Evolutionary conservation across 495 filamentous ascomycete genomes (phyloP).

Genomic region (Xylaria nigripes): DNA sequence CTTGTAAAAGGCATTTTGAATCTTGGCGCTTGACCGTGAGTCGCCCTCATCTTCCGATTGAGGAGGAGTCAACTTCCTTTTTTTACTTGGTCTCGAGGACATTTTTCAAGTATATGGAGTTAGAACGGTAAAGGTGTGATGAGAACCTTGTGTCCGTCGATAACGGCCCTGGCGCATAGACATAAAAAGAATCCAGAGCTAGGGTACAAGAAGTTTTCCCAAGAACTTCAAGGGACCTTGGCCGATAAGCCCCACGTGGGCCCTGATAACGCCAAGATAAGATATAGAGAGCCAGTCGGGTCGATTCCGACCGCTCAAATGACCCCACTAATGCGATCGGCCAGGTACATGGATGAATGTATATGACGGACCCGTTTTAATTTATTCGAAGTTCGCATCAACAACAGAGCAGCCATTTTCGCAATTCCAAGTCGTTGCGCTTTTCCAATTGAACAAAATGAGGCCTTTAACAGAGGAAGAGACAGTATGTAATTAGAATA

Average conservation of each 20-base stretch:
- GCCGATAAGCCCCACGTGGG: not conserved
- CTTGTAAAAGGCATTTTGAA: conserved; percentile 39
- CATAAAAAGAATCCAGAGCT: not conserved
- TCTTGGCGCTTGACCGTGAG: conserved; percentile 21
- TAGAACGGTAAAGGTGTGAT: not conserved
- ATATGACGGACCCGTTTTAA: not conserved
- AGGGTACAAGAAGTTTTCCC: conserved; percentile 8
- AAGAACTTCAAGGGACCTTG: not conserved
- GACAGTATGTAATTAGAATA: conserved; percentile 26
- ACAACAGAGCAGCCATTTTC: not conserved
- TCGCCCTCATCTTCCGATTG: conserved; percentile 24
- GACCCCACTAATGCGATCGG: conserved; percentile 11
- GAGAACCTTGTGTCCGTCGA: not conserved
- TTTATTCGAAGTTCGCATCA: not conserved
- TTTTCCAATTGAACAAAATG: conserved; percentile 40
- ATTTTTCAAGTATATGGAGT: conserved; percentile 14
- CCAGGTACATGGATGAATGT: not conserved
- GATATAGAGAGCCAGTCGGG: conserved; percentile 11
- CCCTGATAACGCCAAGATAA: not conserved
- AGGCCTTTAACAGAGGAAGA: conserved; percentile 67
- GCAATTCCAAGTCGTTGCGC: not conserved
- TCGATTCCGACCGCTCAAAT: conserved; percentile 13
- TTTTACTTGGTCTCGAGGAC: conserved; percentile 36
- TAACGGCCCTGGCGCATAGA: not conserved
- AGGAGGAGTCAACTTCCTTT: conserved; percentile 37